phyloP scores from a whole-genome alignment of 169 alveolate species.

The Plasmodium coatneyi region DNA sequence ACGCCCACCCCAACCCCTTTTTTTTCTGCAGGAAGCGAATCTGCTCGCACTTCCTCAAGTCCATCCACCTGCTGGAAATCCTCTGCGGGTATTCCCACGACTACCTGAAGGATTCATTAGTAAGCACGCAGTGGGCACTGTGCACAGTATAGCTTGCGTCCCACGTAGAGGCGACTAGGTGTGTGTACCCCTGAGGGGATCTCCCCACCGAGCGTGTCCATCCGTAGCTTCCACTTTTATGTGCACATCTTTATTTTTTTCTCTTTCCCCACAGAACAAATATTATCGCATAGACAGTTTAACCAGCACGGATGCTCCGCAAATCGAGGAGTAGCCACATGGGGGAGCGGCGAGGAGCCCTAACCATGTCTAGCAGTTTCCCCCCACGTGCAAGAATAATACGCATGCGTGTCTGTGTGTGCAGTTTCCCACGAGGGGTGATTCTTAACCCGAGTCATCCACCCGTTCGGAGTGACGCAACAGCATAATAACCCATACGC shows the following conservation, averaged over 20 bases:
- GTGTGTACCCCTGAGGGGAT: not conserved
- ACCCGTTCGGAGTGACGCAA: not conserved
- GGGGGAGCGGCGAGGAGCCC: not conserved
- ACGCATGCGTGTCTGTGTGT: not conserved
- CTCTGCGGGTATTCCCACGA: conserved; percentile 74
- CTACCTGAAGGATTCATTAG: conserved; percentile 69
- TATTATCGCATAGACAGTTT: conserved; percentile 64
- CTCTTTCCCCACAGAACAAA: conserved; percentile 29
- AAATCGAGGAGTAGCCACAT: conserved; percentile 39
- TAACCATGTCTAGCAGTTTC: not conserved
- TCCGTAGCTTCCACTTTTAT: not conserved
- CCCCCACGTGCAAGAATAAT: not conserved
- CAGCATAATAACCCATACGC: not conserved
- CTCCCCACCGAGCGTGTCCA: not conserved
- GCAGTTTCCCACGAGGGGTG: not conserved
- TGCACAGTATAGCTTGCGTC: not conserved
- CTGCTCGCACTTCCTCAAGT: conserved; percentile 58
- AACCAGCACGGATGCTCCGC: conserved; percentile 69
- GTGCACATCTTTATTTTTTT: not conserved
- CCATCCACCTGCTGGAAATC: conserved; percentile 68
- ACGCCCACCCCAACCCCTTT: not conserved
- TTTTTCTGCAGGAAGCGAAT: conserved; percentile 36
- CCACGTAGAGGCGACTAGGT: not conserved
- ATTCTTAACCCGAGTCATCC: not conserved
- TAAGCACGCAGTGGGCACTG: not conserved